phyloP scores from a whole-genome alignment of 805 yeast genomes.

The Starmera pachycereana region DNA sequence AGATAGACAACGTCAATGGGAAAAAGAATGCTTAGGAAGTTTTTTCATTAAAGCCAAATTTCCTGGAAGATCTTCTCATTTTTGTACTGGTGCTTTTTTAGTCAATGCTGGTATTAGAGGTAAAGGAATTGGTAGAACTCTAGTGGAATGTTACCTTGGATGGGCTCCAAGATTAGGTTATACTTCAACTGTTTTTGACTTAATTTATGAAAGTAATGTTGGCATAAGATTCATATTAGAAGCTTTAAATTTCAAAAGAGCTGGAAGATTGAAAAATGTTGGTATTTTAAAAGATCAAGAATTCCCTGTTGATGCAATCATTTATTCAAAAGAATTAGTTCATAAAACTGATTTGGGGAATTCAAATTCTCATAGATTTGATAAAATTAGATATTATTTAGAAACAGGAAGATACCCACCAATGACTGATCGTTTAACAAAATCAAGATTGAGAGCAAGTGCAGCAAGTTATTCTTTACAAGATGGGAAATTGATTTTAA shows the following conservation, averaged over 20 bases:
- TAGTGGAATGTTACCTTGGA: conserved; percentile 73
- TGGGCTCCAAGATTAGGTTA: conserved; percentile 92
- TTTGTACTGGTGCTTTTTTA: conserved; percentile 81
- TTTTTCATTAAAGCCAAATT: conserved; percentile 80
- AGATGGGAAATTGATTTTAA: conserved; percentile 65
- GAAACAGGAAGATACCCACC: conserved; percentile 84
- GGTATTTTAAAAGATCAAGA: conserved; percentile 81
- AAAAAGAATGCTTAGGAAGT: conserved; percentile 83
- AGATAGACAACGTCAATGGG: conserved; percentile 65
- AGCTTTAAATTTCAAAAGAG: conserved; percentile 58
- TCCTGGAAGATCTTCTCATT: conserved; percentile 88
- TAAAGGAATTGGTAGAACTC: conserved; percentile 80
- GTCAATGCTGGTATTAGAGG: conserved; percentile 92
- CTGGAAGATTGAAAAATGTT: conserved; percentile 79
- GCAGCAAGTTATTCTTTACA: conserved; percentile 68
- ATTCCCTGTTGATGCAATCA: conserved; percentile 75
- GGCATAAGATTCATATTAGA: conserved; percentile 78
- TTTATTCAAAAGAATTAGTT: conserved; percentile 73
- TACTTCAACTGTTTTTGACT: conserved; percentile 71
- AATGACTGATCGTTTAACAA: conserved; percentile 70
- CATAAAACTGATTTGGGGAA: conserved; percentile 43
- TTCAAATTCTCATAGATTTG: conserved; percentile 47
- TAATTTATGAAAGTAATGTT: conserved; percentile 81
- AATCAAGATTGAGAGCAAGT: conserved; percentile 72
- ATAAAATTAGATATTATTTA: conserved; percentile 65